Evolutionary conservation across 2,329 filamentous ascomycete genomes (phyloP).

Genomic region (Colletotrichum musae): DNA sequence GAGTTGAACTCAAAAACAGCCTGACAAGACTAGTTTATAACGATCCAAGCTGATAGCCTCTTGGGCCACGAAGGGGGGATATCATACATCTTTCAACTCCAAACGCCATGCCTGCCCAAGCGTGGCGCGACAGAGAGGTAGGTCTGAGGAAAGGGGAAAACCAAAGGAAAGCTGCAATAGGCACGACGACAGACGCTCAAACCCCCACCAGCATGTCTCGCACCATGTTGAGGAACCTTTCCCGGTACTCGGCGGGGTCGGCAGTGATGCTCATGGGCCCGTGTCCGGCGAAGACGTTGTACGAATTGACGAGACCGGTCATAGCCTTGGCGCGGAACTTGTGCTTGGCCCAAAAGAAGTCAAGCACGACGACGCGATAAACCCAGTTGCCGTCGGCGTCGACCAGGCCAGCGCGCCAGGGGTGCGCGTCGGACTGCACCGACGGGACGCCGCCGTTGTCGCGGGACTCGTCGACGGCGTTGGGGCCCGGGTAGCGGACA

Average conservation of each 20-base stretch:
- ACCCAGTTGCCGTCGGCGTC: constrained; percentile 76
- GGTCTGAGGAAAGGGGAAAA: background rate
- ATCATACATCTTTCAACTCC: too few species aligned
- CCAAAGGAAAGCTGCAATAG: background rate
- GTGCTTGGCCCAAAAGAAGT: constrained; percentile 86
- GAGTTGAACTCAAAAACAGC: too few species aligned
- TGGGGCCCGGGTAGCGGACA: constrained; percentile 61
- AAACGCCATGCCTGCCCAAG: too few species aligned
- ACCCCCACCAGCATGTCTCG: constrained; percentile 57
- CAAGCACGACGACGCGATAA: constrained; percentile 77
- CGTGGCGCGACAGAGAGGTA: too few species aligned
- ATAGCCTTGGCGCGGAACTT: constrained; percentile 76
- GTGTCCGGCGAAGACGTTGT: constrained; percentile 73
- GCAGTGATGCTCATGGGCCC: constrained; percentile 85
- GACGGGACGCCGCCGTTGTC: constrained; percentile 55
- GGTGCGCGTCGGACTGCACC: constrained; percentile 45
- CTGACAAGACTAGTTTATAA: too few species aligned
- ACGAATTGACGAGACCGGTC: constrained; percentile 75
- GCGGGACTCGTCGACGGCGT: constrained; percentile 24
- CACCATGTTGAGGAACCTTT: constrained; percentile 66
- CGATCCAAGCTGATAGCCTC: too few species aligned
- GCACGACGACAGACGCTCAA: constrained; percentile 32
- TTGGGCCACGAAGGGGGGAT: too few species aligned
- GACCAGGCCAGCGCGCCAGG: constrained; percentile 73
- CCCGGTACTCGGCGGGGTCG: constrained; percentile 75